Conservation (phyloP, 2,329 filamentous ascomycete genomes). For the Penicillium sp. region DNA sequence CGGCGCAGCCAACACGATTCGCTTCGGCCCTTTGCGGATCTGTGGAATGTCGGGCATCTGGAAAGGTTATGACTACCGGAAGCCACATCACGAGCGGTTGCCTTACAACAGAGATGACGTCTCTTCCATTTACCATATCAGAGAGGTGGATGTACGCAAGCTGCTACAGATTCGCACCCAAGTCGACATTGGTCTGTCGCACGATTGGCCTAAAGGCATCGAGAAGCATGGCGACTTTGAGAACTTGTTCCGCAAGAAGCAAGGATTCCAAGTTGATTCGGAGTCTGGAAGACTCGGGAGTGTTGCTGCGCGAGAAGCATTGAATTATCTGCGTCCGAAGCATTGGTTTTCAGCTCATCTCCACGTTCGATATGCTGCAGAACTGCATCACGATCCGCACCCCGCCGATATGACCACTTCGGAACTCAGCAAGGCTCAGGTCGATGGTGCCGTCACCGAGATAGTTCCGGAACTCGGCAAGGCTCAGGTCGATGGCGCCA, state of each 20-base stretch:
- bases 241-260: conserved; percentile 68
- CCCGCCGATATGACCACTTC: not conserved
- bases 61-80: conserved; percentile 85
- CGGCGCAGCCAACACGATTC: conserved; percentile 84
- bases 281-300: conserved; percentile 72
- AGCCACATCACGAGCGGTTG: conserved; percentile 76
- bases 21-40: conserved; percentile 78
- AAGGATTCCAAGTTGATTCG: conserved; percentile 71
- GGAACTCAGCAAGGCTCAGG: not conserved
- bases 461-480: no score
- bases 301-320: conserved; percentile 70
- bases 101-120: conserved; percentile 77
- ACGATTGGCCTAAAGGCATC: conserved; percentile 88
- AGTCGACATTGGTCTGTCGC: conserved; percentile 85
- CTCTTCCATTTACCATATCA: conserved; percentile 80
- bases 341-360: conserved; percentile 95
- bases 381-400: conserved; percentile 45
- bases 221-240: conserved; percentile 71
- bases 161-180: conserved; percentile 79
- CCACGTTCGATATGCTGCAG: conserved; percentile 79
- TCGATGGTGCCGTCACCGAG: not conserved
- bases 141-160: conserved; percentile 88
- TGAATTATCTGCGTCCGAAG: conserved; percentile 74
- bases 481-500: not conserved
- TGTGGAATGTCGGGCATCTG: conserved; percentile 90